These are phyloP conservation scores for Periconia sp. DNA, from an alignment of 2,329 filamentous ascomycete species.

Conservation along the genomic window DNA sequence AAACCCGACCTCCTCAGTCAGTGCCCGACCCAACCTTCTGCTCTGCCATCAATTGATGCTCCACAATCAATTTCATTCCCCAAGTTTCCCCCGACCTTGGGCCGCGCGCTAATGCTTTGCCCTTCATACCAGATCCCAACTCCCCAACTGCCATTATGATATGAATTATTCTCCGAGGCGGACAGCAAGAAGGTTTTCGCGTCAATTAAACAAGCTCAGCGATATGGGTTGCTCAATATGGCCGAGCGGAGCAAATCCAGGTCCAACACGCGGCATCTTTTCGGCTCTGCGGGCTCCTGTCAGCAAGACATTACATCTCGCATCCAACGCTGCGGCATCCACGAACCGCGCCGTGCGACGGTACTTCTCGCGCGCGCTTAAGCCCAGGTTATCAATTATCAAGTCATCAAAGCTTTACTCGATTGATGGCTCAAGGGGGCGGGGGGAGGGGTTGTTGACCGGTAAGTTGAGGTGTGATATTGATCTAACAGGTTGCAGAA, in stretches of 20 bases:
- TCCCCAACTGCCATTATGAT: not conserved
- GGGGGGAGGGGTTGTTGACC: too few species aligned
- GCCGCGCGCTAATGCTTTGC: conserved; percentile 1
- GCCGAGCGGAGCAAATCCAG: conserved; percentile 11
- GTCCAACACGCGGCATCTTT: conserved; percentile 1
- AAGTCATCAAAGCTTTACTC: too few species aligned
- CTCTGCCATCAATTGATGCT: not conserved
- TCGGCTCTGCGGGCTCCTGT: conserved; percentile 6
- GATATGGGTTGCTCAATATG: conserved; percentile 12
- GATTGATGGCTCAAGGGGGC: too few species aligned
- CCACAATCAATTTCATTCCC: not conserved
- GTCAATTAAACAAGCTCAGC: not conserved
- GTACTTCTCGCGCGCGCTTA: conserved; percentile 5
- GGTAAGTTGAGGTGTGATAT: too few species aligned
- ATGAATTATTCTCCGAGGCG: conserved; percentile 3
- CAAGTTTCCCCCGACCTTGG: conserved; percentile 6
- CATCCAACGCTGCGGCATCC: not conserved
- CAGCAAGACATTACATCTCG: too few species aligned
- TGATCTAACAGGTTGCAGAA: too few species aligned
- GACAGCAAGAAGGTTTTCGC: conserved; percentile 2
- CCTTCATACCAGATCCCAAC: too few species aligned
- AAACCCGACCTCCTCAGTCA: too few species aligned
- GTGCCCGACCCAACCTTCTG: conserved; percentile 1
- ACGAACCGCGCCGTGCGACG: not conserved
- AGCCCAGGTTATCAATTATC: not conserved